Conservation (phyloP, 2,329 filamentous ascomycete genomes). For the Colletotrichum sp. region DNA sequence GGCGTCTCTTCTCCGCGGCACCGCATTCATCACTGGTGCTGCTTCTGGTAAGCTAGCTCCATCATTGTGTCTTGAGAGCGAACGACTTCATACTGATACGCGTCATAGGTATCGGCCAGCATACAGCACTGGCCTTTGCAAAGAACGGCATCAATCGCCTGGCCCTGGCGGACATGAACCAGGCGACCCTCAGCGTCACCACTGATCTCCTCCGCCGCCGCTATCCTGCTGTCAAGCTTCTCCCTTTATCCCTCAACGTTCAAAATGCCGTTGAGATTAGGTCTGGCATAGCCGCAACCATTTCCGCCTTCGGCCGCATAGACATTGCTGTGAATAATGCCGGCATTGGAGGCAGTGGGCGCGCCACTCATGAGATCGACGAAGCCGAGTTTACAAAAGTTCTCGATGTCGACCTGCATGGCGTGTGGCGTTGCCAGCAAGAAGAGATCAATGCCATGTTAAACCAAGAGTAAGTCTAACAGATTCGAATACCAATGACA, state of each 20-base stretch:
- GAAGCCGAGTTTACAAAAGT: constrained; percentile 55
- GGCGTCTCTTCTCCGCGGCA: constrained; percentile 45
- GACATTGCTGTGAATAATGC: constrained; percentile 63
- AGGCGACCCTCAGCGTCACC: constrained; percentile 33
- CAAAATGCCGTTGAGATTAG: constrained; percentile 46
- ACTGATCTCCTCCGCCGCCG: constrained; percentile 35
- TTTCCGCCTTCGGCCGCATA: constrained; percentile 54
- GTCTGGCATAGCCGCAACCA: constrained; percentile 44
- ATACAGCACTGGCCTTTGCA: constrained; percentile 52
- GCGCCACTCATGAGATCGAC: constrained; percentile 48
- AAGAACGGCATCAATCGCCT: constrained; percentile 50
- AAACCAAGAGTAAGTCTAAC: constrained; percentile 45
- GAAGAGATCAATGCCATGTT: constrained; percentile 58
- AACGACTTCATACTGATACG: not conserved
- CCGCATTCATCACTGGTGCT: constrained; percentile 54
- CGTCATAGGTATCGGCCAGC: constrained; percentile 51
- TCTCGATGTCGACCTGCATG: constrained; percentile 58
- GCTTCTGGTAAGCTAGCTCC: constrained; percentile 42
- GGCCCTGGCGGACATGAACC: constrained; percentile 51
- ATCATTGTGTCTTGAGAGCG: not conserved
- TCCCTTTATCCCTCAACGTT: constrained; percentile 51
- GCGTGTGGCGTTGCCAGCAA: constrained; percentile 62
- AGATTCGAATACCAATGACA: too few relatives aligned
- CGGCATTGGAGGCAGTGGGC: constrained; percentile 49
- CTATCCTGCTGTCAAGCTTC: constrained; percentile 45